Evolutionary conservation across 768 basidiomycete species (phyloP).

Genomic region (Suillus discolor): DNA sequence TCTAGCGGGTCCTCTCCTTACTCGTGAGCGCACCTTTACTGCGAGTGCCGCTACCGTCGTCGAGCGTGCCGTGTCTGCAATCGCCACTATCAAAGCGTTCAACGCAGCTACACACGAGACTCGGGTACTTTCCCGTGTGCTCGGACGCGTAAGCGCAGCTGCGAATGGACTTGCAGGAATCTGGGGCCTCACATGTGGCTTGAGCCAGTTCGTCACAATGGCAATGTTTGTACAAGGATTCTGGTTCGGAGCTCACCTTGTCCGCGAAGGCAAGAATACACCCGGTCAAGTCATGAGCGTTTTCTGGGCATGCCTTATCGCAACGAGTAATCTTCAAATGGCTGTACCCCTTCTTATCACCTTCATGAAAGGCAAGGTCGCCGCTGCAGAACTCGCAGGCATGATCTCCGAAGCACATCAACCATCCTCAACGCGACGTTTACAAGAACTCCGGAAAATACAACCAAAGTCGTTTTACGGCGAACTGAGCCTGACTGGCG

Average conservation of each 20-base stretch:
- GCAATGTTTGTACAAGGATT: slow-evolving; percentile 96
- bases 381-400: slow-evolving; percentile 29
- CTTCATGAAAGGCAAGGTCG: slow-evolving; percentile 63
- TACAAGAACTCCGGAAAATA: slow-evolving; percentile 58
- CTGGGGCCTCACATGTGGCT: slow-evolving; percentile 73
- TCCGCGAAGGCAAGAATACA: slow-evolving; percentile 68
- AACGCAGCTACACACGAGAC: slow-evolving; percentile 69
- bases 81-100: slow-evolving; percentile 92
- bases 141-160: slow-evolving; percentile 45
- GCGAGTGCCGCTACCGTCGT: slow-evolving; percentile 77
- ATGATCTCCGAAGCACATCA: slow-evolving; percentile 17
- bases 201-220: slow-evolving; percentile 82
- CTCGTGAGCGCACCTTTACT: slow-evolving; percentile 64
- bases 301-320: slow-evolving; percentile 96
- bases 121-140: slow-evolving; percentile 47
- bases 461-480: slow-evolving; percentile 65
- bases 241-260: slow-evolving; percentile 92
- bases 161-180: slow-evolving; percentile 60
- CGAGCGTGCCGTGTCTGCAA: slow-evolving; percentile 74
- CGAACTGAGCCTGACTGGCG: slow-evolving; percentile 61
- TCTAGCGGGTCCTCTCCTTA: slow-evolving; percentile 66
- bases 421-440: slow-evolving; percentile 13
- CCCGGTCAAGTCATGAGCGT: slow-evolving; percentile 92
- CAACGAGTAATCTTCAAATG: slow-evolving; percentile 84
- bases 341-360: slow-evolving; percentile 80